Percentiles rank a stretch among this genome's conserved stretches.
phyloP scores from a whole-genome alignment of 352 stramenopile species.

The Phytophthora chlamydospora region DNA sequence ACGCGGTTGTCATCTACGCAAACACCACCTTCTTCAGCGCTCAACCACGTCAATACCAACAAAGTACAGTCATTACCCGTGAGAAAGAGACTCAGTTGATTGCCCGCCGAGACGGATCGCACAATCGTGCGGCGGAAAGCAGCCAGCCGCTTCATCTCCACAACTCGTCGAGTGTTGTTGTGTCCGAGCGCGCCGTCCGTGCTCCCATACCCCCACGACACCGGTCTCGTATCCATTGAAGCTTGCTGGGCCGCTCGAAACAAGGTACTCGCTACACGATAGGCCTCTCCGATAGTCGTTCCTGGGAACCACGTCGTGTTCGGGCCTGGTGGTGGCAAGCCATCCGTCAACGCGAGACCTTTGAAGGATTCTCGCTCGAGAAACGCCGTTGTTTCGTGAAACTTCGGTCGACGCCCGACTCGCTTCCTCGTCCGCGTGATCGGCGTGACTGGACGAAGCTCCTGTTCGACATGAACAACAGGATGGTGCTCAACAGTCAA shows the following conservation, averaged over 20 bases:
- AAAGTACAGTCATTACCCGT: conserved; percentile 28
- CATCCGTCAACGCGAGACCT: conserved; percentile 18
- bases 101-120: conserved; percentile 51
- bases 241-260: conserved; percentile 32
- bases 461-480: not conserved
- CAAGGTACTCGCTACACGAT: conserved; percentile 52
- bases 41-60: not conserved
- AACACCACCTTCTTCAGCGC: conserved; percentile 1
- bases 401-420: conserved; percentile 43
- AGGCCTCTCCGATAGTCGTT: conserved; percentile 36
- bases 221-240: conserved; percentile 32
- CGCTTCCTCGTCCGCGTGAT: conserved; percentile 37
- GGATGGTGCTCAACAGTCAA: not conserved
- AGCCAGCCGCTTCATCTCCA: conserved; percentile 39
- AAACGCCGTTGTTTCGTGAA: conserved; percentile 53
- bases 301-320: conserved; percentile 20
- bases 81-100: conserved; percentile 70
- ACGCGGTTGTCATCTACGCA: conserved; percentile 41
- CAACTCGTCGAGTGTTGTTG: conserved; percentile 31
- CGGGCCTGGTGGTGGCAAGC: conserved; percentile 4
- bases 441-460: conserved; percentile 1
- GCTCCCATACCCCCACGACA: conserved; percentile 65
- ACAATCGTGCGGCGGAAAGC: conserved; percentile 47
- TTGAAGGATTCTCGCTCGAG: conserved; percentile 44
- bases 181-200: conserved; percentile 55